Evolutionary conservation across 2,329 filamentous ascomycete species (phyloP), one percentile per base, ranked within the genome.

Genomic region (Ophiostoma ulmi): DNA sequence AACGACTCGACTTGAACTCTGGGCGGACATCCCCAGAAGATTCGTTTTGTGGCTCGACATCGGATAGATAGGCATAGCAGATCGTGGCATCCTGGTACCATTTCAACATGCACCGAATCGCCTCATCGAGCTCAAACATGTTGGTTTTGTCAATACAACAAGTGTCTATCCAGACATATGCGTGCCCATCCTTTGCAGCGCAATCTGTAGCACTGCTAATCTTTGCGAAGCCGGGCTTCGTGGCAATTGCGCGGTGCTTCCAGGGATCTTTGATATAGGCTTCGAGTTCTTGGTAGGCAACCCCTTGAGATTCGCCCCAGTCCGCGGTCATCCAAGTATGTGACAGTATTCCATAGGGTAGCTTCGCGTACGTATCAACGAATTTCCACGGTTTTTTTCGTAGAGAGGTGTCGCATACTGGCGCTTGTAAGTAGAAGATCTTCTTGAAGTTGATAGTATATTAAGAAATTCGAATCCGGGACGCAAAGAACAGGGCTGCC

Each of bases 141-240:
- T 35, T 61, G 55, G 10, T 61, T 22, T 61, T 61, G 26, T 61
- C 55, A 13, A 61, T 61, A 14, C 55, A 61, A 11, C 55, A 61
- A 4, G 55, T 61, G 26, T 61, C 55, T 2, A 61, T 31, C 55
- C 55, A 61, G 26, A 61, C 35, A 26, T 72, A 17, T 58, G 76
- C 35, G 26, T 31, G 26, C 17, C 55, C 55, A 2, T 61, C 55
- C 13, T 3, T 1, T 5, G 26, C 10, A 4, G 55, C 55, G 7
- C 7, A 6, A 3, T 22, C 3, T 26, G 17, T 35, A 13, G 55
- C 55, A 22, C 14, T 8, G 6, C 13, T 10, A 26, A 61, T 61
- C 17, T 61, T 61, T 3, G 13, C 10, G 11, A 61, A 35, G 10
- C 26, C 55, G 8, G 22, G 22, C 11, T 17, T 17, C 4, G 55